Conservation (phyloP, 1,139 yeast species). For the Neolecta irregularis region DNA sequence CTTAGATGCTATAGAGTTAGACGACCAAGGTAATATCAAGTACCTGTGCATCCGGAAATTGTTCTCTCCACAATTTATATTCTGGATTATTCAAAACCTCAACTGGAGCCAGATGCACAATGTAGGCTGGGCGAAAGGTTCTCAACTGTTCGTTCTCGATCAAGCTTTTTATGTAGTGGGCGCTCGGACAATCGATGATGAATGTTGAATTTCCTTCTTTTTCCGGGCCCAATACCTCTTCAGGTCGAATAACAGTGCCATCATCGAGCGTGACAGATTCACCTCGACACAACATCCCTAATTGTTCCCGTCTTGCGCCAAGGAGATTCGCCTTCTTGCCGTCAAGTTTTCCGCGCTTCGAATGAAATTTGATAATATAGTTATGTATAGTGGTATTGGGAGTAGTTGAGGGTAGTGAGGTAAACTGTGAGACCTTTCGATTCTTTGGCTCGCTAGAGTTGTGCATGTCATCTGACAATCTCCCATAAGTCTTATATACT, state of each 20-base stretch:
- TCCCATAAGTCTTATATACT: too few relatives aligned
- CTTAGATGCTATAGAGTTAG: neutral
- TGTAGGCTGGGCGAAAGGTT: slow-evolving; percentile 18
- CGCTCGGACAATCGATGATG: slow-evolving; percentile 58
- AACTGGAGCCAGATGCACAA: slow-evolving; percentile 19
- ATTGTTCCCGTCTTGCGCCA: too few relatives aligned
- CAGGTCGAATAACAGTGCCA: slow-evolving; percentile 47
- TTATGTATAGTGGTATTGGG: too few relatives aligned
- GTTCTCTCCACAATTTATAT: slow-evolving; percentile 10
- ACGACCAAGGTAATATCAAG: neutral
- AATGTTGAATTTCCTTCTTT: slow-evolving; percentile 45
- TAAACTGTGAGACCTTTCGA: too few relatives aligned
- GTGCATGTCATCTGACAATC: too few relatives aligned
- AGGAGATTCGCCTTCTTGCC: too few relatives aligned
- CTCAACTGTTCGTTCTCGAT: slow-evolving; percentile 14
- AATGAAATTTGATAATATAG: too few relatives aligned
- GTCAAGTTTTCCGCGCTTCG: too few relatives aligned
- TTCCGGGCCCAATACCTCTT: slow-evolving; percentile 55
- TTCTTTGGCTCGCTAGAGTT: too few relatives aligned
- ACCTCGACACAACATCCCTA: slow-evolving; percentile 10
- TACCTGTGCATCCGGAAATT: neutral
- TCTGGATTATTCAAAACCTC: slow-evolving; percentile 7
- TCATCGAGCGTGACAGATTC: slow-evolving; percentile 39
- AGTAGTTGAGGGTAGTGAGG: too few relatives aligned
- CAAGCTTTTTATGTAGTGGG: slow-evolving; percentile 31